Evolutionary conservation across 2,329 filamentous ascomycete species (phyloP), one percentile per base, ranked within the genome.

Genomic region (Escovopsis sp.): DNA sequence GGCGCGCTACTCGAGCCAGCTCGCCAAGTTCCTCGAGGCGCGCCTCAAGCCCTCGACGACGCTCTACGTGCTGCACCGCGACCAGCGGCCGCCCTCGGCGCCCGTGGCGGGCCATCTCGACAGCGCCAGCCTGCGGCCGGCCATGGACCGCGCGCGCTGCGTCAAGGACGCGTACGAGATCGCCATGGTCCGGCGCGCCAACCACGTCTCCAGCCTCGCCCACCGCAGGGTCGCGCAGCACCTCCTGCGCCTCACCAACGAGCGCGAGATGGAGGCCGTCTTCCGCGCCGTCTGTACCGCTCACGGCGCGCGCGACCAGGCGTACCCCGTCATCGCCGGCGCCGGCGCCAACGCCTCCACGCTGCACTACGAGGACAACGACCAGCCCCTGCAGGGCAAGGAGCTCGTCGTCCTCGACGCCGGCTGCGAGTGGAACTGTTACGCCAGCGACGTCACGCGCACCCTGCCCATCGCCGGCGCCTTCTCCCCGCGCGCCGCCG

Each of bases 281-380:
- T 94, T 94, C 56, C 66, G 80, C 23, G 72, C 76, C 32, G 73
- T 75, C 19, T 94, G 86, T 58, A 77, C 84, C 40, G 72, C 80
- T 7, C 68, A 73, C 41, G 83, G 82, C 47, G 82, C 85, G 4
- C 82, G 82, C 48, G 68, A 76, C 40, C 85, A 94, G 65, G 80
- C 89, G 0, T 98, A 98, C 58, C 76, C 80, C 38, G 75, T 87
- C n/a, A 95, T 98, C 51, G 85, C 85, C 38, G 89, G 84, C 2
- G 77, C 82, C 2, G 89, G 89, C 1, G 57, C 69, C n/a, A 91
- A 91, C 55, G 87, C 83, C 6, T 79, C 82, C 12, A 88, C 84
- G 0, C 67, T 96, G 35, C 91, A 98, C 61, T 98, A 98, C 59
- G 73, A 75, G 36, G 75, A 73, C 42, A 96, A 98, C 57, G 72